phyloP scores from a whole-genome alignment of 2,329 filamentous ascomycete species.

The Graphilbum sp. region DNA sequence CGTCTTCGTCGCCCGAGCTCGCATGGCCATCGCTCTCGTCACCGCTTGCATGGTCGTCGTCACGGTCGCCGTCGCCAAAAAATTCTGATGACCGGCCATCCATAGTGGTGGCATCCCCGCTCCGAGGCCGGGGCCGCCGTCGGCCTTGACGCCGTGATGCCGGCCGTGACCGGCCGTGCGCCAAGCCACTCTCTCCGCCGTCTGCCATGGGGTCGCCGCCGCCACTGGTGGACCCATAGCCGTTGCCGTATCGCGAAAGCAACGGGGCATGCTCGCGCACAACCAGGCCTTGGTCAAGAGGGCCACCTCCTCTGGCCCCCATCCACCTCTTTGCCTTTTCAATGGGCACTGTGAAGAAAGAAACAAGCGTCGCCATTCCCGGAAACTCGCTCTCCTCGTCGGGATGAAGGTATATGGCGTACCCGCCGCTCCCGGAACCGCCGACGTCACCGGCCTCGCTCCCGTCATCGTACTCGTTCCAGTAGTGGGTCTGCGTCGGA shows the following conservation, averaged over 20 bases:
- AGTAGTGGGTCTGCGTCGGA: conserved; percentile 40
- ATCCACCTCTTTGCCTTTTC: conserved; percentile 37
- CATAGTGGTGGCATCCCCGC: not conserved
- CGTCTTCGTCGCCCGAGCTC: conserved; percentile 25
- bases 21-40: conserved; percentile 9
- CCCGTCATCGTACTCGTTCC: conserved; percentile 78
- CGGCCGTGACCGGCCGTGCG: not conserved
- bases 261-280: conserved; percentile 12
- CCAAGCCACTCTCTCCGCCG: not conserved
- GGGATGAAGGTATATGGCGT: conserved; percentile 61
- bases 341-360: conserved; percentile 31
- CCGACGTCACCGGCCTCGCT: conserved; percentile 45
- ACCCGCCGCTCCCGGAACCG: conserved; percentile 41
- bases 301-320: conserved; percentile 6
- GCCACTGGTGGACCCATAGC: conserved; percentile 12
- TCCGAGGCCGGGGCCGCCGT: not conserved
- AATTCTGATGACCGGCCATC: no score
- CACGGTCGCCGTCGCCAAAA: not conserved
- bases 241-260: conserved; percentile 11
- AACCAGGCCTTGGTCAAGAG: not conserved
- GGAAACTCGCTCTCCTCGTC: conserved; percentile 44
- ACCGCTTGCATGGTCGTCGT: not conserved
- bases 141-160: conserved; percentile 11
- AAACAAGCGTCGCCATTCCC: conserved; percentile 43
- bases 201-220: not conserved